Evolutionary conservation across 129 eudicot genomes (phyloP), one percentile per base, ranked within the genome.

Genomic region (Tanacetum coccineum): DNA sequence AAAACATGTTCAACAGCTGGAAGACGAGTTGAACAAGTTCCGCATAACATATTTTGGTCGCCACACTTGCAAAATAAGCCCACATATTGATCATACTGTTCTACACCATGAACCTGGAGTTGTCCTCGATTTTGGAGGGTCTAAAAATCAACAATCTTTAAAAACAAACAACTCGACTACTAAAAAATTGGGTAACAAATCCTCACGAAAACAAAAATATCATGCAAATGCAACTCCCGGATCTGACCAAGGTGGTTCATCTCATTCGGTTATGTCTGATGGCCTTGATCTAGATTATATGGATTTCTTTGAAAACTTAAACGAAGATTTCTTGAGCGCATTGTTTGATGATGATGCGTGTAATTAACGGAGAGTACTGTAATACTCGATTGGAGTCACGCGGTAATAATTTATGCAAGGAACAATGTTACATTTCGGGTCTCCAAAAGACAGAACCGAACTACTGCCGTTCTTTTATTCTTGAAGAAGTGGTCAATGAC

Each of bases 1-100:
- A 46, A 85, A 81, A 66, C 91, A 81, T 62, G 87, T 81, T 58
- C 84, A 85, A 74, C 73, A 30, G 53, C 14, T 85, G 14, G 50
- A 76, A 54, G 79, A 73, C 11, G 71, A 66, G 28, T 66, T 78
- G 11, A 1, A 47, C 51, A 20, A 64, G 67, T 81, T 67, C 53
- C 69, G 70, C 6, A 79, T 71, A 50, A 85, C 87, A 19, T 85
- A 85, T 72, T 73, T 75, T 59, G 78, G 85, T 10, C 28, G 52
- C 2, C 91, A 85, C 50, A 75, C 82, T 25, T 85, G 90, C 80
- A 63, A n/a, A 5, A 17, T 18, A 25, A 50, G 45, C 57, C 42
- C 54, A 48, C 40, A 22, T 47, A 1, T 1, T 14, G n/a, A 8
- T 26, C 2, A 9, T 26, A 3, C 1, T 8, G n/a, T 25, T 26